Conservation (phyloP, 345 rosid genomes). For the Syzygium grande region DNA sequence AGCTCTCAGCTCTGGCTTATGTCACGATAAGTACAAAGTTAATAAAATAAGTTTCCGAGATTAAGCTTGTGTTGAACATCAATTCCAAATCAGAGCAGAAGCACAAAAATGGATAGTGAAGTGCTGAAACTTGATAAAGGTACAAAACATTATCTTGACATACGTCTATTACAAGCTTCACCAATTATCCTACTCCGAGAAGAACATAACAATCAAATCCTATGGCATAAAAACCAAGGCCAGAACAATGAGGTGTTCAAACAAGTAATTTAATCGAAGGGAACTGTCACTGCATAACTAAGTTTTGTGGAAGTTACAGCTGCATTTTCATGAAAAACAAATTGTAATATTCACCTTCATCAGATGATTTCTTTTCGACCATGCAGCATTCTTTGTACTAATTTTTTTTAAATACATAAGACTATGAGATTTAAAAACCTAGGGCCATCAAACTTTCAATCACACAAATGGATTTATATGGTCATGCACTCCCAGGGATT, state of each 20-base stretch:
- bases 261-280: background rate
- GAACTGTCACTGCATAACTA: background rate
- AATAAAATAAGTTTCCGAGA: background rate
- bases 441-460: background rate
- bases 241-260: background rate
- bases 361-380: background rate
- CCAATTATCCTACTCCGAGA: background rate
- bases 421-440: background rate
- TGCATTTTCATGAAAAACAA: background rate
- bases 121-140: background rate
- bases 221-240: background rate
- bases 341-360: background rate
- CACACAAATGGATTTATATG: background rate
- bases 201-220: background rate
- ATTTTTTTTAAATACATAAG: background rate
- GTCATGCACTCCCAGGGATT: background rate
- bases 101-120: background rate
- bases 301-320: background rate
- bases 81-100: background rate
- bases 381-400: background rate
- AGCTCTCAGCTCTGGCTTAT: background rate
- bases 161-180: background rate
- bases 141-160: background rate
- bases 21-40: background rate
- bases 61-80: background rate